Base-by-base conservation (phyloP, 2,329 filamentous ascomycete species). In the Fusarium caatingaense region DNA sequence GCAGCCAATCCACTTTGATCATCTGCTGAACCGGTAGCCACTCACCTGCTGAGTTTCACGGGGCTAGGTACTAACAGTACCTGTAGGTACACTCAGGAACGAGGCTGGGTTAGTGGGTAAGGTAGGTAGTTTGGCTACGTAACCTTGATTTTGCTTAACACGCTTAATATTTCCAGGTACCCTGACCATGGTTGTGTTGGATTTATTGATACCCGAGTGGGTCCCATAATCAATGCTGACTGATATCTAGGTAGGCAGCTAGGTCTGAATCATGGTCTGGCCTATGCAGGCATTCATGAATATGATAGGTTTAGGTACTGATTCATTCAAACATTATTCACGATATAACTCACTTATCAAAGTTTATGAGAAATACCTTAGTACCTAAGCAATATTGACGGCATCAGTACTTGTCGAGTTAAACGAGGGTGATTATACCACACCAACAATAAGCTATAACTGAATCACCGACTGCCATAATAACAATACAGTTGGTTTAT, bases 201-300 rank as follows among this genome's bases (percentile, higher is more conserved):
- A 64, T 47, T 32, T 46, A 40, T 56, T 56, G 46, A 40, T 67
- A 71, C 72, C 68, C 42, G 50, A 69, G 55, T 49, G 65, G 60
- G 48, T 44, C 60, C 23, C 20, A 61, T 61, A 60, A 47, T 62
- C 42, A 55, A 42, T 59, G 13, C 37, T 61, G 44, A 64, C 49
- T 16, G 53, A 13, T 11, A 21, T 20, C 49, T n/a, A 37, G 4
- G 3, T n/a, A 37, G 34, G 30, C 15, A 37, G 27, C 10, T 15
- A 37, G 34, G 30, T 59, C 20, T 62, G 56, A 42, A 54, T 54
- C 56, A 60, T 63, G n/a, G 32, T 37, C 37, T 61, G 28, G 23
- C 45, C 18, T 28, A 45, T 32, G 11, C 34, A 37, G 34, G 18
- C 34, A 37, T 37, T 37, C 18, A n/a, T 37, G 34, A 37, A 37